Evolutionary conservation across 495 filamentous ascomycete species (phyloP), one percentile per base, ranked within the genome.

Genomic region (Corynascus novoguineensis): DNA sequence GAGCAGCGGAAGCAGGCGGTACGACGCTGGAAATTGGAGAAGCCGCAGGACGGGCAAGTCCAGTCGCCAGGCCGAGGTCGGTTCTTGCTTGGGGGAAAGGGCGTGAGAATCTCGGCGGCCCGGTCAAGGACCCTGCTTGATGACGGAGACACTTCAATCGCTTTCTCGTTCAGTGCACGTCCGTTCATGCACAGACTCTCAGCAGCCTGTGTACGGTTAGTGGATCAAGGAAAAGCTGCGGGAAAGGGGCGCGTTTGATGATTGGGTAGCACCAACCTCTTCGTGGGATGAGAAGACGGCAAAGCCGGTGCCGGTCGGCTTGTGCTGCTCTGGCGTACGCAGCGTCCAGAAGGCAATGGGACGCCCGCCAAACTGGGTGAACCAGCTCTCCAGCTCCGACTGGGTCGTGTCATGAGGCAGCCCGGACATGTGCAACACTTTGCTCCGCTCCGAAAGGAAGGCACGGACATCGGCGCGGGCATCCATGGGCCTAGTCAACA

Each of bases 271-370:
- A 37, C 32, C n/a, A 17, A 96, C 92, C 89, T 98, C 93, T 82
- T 98, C 93, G 64, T 98, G 93, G 27, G 92, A 97, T 50, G 93
- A 97, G 68, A 98, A 98, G 31, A 97, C 91, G 21, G 92, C 93
- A 71, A 98, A 98, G 24, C 93, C 93, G 41, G 92, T 92, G 19
- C 93, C 93, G 8, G 92, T 97, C 19, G 93, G 93, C 78, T 98
- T 98, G 75, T 97, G 92, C 71, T 97, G 93, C 71, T 98, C 93
- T 11, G 93, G 93, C 21, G 93, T 97, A 40, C 93, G 89, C 50
- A 98, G 78, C 19, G 93, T 98, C 92, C 92, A 98, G 73, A 98
- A 98, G 21, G 92, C 92, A 76, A 97, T 97, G n/a, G 93, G 93
- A 17, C 93, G 88, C 41, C 93, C 93, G 54, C 93, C 92, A 65